A percentile compares a stretch with the other conserved stretches of the same genome.
phyloP scores from a whole-genome alignment of 345 rosid species.

The Boechera retrofracta region DNA sequence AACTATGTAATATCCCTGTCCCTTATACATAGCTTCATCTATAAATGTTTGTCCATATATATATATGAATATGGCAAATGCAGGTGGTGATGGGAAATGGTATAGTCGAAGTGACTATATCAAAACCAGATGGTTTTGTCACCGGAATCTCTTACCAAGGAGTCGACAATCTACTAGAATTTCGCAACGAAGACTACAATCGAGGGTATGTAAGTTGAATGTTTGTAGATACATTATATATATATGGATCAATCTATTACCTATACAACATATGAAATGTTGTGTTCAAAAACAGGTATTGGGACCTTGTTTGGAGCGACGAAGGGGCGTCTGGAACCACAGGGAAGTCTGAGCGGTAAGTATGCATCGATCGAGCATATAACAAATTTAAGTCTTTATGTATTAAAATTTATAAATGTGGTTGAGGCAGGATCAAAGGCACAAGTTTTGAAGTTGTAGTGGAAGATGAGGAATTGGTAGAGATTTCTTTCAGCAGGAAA shows the following conservation, averaged over 20 bases:
- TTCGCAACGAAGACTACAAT: constrained; percentile 62
- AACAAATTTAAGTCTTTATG: neutral
- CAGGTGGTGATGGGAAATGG: constrained; percentile 88
- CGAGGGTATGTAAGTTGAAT: constrained; percentile 60
- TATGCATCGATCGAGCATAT: neutral
- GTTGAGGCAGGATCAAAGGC: constrained; percentile 42
- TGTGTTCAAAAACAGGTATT: constrained; percentile 45
- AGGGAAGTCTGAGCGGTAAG: constrained; percentile 60
- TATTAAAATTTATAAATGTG: neutral
- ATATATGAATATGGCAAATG: constrained; percentile 25
- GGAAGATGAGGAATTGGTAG: constrained; percentile 59
- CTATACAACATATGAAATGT: neutral
- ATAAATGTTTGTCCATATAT: neutral
- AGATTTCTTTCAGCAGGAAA: constrained; percentile 61
- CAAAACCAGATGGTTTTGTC: constrained; percentile 82
- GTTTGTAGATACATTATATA: neutral
- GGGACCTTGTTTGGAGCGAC: constrained; percentile 80
- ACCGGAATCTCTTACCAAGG: constrained; percentile 65
- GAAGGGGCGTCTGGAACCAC: constrained; percentile 60
- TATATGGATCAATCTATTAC: neutral
- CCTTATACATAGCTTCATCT: neutral
- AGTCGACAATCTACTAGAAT: constrained; percentile 83
- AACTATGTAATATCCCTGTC: constrained; percentile 27
- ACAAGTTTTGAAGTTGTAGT: constrained; percentile 56
- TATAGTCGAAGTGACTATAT: constrained; percentile 64